phyloP scores from a whole-genome alignment of 2,329 filamentous ascomycete species.

The Grosmannia huntii region DNA sequence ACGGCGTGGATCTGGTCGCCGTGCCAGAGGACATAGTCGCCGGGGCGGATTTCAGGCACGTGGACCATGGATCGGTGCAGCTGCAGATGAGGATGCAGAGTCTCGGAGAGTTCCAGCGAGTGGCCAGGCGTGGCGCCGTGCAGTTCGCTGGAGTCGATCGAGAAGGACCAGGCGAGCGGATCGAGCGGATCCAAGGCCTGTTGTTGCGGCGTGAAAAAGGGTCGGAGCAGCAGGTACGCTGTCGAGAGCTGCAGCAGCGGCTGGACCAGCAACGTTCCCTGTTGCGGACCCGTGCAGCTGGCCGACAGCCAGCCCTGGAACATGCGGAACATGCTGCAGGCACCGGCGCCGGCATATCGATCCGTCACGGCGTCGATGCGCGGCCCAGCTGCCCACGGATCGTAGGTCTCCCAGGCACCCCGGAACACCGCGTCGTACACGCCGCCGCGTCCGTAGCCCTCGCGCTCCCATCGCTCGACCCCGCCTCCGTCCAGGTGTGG shows the following conservation, averaged over 20 bases:
- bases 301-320: conserved; percentile 85
- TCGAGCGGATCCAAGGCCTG: conserved; percentile 27
- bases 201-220: conserved; percentile 57
- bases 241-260: conserved; percentile 64
- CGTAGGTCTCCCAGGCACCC: conserved; percentile 68
- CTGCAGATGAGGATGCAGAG: conserved; percentile 43
- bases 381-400: conserved; percentile 66
- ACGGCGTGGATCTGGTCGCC: conserved; percentile 55
- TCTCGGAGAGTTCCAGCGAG: conserved; percentile 53
- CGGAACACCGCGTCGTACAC: conserved; percentile 64
- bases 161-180: conserved; percentile 22
- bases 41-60: neutral
- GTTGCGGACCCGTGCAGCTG: conserved; percentile 55
- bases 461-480: conserved; percentile 60
- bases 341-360: conserved; percentile 68
- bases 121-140: conserved; percentile 59
- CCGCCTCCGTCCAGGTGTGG: conserved; percentile 64
- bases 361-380: conserved; percentile 58
- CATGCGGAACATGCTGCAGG: conserved; percentile 75
- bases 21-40: neutral
- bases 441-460: conserved; percentile 50
- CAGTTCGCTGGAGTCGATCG: conserved; percentile 21
- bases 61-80: neutral
- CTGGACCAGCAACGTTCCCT: conserved; percentile 75
- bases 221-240: conserved; percentile 68